Evolutionary conservation across 805 yeast genomes (phyloP).

Genomic region (Candida multigemmis): DNA sequence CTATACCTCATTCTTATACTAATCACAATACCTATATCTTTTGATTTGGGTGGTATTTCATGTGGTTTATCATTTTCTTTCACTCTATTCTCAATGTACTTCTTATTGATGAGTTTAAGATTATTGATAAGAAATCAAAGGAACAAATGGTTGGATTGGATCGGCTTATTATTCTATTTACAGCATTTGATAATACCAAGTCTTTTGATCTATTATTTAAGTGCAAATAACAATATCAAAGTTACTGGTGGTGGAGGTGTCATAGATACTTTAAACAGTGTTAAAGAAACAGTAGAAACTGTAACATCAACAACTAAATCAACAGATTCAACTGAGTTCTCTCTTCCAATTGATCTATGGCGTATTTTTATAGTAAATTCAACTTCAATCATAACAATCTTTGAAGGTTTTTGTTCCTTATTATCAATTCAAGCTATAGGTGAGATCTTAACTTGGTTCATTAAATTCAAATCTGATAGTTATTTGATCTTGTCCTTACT

Average conservation of each 20-base stretch:
- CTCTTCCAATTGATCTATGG: slow-evolving; percentile 52
- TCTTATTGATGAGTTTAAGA: slow-evolving; percentile 63
- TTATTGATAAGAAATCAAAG: slow-evolving; percentile 37
- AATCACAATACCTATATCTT: slow-evolving; percentile 83
- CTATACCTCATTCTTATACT: slow-evolving; percentile 62
- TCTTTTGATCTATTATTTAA: slow-evolving; percentile 58
- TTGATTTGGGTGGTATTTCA: slow-evolving; percentile 84
- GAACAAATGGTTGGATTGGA: slow-evolving; percentile 35
- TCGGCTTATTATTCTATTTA: slow-evolving; percentile 53
- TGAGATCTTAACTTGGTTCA: slow-evolving; percentile 66
- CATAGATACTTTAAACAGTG: too few species aligned
- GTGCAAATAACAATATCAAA: slow-evolving; percentile 38
- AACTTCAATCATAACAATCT: slow-evolving; percentile 79
- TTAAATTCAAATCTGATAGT: slow-evolving; percentile 53
- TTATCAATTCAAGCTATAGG: slow-evolving; percentile 90
- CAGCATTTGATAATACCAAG: slow-evolving; percentile 84
- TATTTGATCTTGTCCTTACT: slow-evolving; percentile 73
- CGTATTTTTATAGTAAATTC: slow-evolving; percentile 60
- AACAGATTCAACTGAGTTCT: slow-evolving; percentile 1
- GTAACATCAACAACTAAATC: slow-evolving; percentile 1
- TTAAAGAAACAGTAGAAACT: slow-evolving; percentile 5
- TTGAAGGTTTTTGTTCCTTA: slow-evolving; percentile 91
- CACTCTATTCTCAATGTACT: slow-evolving; percentile 48
- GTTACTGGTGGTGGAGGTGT: too few species aligned
- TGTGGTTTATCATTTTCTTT: slow-evolving; percentile 87